Conservation (phyloP, 1,284 basidiomycete genomes). For the Ganoderma lucidum region DNA sequence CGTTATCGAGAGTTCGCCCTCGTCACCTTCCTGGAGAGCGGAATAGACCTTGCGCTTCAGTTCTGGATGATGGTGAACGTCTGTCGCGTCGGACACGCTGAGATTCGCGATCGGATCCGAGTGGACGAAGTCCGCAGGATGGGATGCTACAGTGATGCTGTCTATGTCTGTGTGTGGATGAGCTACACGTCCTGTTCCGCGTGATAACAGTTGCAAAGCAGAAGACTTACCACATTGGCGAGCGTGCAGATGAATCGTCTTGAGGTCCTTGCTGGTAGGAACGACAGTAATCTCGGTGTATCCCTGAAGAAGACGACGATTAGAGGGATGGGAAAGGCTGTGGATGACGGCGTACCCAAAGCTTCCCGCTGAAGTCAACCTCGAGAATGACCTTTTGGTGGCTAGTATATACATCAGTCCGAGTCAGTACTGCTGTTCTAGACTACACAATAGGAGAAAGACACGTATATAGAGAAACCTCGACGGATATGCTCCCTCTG, state of each 20-base stretch:
- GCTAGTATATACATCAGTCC: constrained; percentile 72
- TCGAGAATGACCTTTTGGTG: constrained; percentile 94
- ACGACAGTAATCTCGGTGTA: constrained; percentile 92
- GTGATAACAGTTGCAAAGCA: neutral
- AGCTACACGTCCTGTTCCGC: constrained; percentile 18
- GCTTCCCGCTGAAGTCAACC: constrained; percentile 83
- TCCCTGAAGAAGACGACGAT: constrained; percentile 57
- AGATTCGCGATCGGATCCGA: constrained; percentile 80
- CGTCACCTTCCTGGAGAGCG: constrained; percentile 88
- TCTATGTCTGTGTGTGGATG: constrained; percentile 65
- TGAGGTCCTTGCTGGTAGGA: constrained; percentile 79
- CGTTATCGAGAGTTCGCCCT: constrained; percentile 93
- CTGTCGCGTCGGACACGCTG: constrained; percentile 73
- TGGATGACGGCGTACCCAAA: constrained; percentile 66
- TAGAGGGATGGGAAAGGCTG: constrained; percentile 8
- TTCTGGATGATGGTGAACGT: constrained; percentile 92
- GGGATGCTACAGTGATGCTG: constrained; percentile 73
- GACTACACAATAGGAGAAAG: constrained; percentile 36
- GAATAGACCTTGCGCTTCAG: constrained; percentile 93
- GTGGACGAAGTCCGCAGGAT: constrained; percentile 78
- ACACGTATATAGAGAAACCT: constrained; percentile 87
- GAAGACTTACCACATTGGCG: constrained; percentile 79
- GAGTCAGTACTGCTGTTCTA: constrained; percentile 53
- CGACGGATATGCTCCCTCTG: constrained; percentile 80
- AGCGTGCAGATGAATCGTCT: constrained; percentile 85